phyloP scores from a whole-genome alignment of 2,329 filamentous ascomycete species.

The Sclerotinia minor region DNA sequence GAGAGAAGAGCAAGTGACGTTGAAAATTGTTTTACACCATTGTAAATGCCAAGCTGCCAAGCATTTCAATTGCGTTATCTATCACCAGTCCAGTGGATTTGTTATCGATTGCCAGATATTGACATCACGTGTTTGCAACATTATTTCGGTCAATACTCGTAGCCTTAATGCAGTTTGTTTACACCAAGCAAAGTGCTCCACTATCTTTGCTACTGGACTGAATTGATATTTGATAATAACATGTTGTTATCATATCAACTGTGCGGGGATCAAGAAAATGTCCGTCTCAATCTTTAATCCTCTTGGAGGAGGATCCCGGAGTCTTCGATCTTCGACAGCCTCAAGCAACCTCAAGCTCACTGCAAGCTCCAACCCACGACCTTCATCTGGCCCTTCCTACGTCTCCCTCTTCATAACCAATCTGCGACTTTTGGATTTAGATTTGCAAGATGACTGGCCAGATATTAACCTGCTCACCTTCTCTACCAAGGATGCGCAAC shows the following conservation, averaged over 20 bases:
- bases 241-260: conserved; percentile 26
- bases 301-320: conserved; percentile 34
- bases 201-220: conserved; percentile 9
- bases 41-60: conserved; percentile 12
- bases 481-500: conserved; percentile 61
- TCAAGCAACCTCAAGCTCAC: conserved; percentile 31
- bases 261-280: conserved; percentile 28
- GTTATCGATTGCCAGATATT: background rate
- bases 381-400: conserved; percentile 49
- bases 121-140: background rate
- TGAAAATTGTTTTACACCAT: background rate
- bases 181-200: conserved; percentile 11
- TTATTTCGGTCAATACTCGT: background rate
- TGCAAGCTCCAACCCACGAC: conserved; percentile 24
- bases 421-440: conserved; percentile 77
- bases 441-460: conserved; percentile 77
- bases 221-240: conserved; percentile 18
- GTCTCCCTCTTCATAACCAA: conserved; percentile 76
- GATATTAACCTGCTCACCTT: conserved; percentile 70
- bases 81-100: no score
- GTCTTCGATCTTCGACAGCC: conserved; percentile 34
- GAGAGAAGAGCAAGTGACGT: background rate
- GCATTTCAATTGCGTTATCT: background rate
- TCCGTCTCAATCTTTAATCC: conserved; percentile 34
- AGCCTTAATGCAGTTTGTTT: background rate